phyloP scores from a whole-genome alignment of 169 alveolate genomes.

The Babesia bigemina region DNA sequence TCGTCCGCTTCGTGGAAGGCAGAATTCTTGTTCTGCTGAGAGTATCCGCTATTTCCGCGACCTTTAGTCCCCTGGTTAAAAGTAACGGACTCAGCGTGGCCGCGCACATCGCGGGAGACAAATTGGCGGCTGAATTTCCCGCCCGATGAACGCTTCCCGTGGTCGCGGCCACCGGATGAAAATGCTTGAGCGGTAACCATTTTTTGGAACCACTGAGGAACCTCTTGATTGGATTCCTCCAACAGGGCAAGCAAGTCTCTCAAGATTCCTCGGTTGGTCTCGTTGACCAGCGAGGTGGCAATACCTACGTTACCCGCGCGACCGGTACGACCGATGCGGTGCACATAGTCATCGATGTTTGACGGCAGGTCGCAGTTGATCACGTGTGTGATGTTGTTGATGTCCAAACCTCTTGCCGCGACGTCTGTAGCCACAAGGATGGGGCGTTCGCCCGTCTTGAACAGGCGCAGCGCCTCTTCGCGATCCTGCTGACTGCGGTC shows the following conservation, averaged over 20 bases:
- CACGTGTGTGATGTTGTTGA: conserved; percentile 93
- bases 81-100: conserved; percentile 43
- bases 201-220: conserved; percentile 78
- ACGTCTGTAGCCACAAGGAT: conserved; percentile 98
- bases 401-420: conserved; percentile 98
- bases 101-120: conserved; percentile 54
- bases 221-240: conserved; percentile 77
- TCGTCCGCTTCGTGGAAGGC: conserved; percentile 65
- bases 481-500: conserved; percentile 94
- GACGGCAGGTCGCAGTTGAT: conserved; percentile 95
- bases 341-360: conserved; percentile 93
- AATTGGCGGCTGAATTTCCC: conserved; percentile 26
- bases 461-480: conserved; percentile 87
- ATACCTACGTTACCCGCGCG: conserved; percentile 97
- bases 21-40: conserved; percentile 23
- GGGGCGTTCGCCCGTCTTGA: conserved; percentile 90
- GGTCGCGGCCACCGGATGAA: conserved; percentile 16
- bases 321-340: conserved; percentile 97
- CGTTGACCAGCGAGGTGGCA: conserved; percentile 94
- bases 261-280: conserved; percentile 84
- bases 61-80: conserved; percentile 34
- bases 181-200: conserved; percentile 60
- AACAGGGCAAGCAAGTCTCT: conserved; percentile 81
- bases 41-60: conserved; percentile 4
- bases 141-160: conserved; percentile 42